Base-by-base conservation (phyloP, 164 flowering plant genomes). In the Vitis vinifera region DNA sequence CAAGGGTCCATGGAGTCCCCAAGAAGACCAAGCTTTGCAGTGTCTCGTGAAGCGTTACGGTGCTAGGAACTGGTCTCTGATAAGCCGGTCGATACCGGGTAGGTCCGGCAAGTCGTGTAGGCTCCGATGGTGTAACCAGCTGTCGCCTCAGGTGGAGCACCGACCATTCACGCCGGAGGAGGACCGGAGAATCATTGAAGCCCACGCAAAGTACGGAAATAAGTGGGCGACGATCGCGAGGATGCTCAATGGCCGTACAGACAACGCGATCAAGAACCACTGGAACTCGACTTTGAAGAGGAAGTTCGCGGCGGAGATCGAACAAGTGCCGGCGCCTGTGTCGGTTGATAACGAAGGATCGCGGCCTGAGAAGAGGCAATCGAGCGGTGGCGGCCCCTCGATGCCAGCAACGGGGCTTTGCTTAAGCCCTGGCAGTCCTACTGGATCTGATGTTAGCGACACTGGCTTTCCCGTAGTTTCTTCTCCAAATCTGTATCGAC, bases 61-160 rank as follows among this genome's bases (percentile, higher is more conserved):
- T 1, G 73, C 88, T 8, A 67, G 87, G 69, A 85, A 84, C 80
- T 87, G 89, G 91, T 67, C 91, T 51, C 2, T 78, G 63, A 84
- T 87, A 52, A 73, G 86, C 69, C 68, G 74, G 48, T 72, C 80
- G 65, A 80, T 85, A 13, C 85, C 83, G 5, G 91, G 86, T 9
- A 72, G 91, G 29, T 82, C 88, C 3, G 86, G 88, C 8, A 87
- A 85, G 30, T 85, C 89, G 7, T 87, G 91, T 69, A 71, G 89
- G 3, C 73, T 87, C 2, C 81, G 91, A 63, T 87, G 88, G 88
- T 87, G 85, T 65, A 87, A 87, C 57, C 88, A 85, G 86, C 81
- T 87, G 4, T 78, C 84, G 55, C 88, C 85, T 55, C 79, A 65
- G 63, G 86, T 86, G 62, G 80, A 78, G 71, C 85, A 78, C 72